These are phyloP conservation scores for Heritiera fomes DNA, from an alignment of 345 rosid genomes.

Conservation along the genomic window DNA sequence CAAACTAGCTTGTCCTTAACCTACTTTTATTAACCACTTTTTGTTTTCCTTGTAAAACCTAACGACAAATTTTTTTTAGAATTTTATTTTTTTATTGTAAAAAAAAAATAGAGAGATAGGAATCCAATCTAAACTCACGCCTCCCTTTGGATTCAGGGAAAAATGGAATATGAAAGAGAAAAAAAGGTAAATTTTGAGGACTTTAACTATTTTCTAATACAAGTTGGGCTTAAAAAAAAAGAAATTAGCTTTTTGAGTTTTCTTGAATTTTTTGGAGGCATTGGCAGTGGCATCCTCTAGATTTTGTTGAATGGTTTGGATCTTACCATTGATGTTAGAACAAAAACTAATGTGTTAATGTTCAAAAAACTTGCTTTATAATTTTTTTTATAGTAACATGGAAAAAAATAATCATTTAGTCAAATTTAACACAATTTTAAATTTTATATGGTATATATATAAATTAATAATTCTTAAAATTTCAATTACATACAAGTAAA, in stretches of 20 bases:
- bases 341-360: neutral
- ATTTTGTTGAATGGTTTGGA: conserved; percentile 12
- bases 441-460: no score
- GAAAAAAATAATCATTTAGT: no score
- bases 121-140: neutral
- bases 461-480: no score
- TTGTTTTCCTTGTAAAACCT: neutral
- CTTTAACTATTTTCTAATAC: neutral
- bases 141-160: neutral
- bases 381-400: neutral
- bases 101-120: neutral
- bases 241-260: neutral
- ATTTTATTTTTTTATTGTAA: neutral
- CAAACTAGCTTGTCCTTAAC: neutral
- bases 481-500: no score
- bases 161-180: neutral
- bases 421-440: no score
- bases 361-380: no score
- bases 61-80: neutral
- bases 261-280: neutral
- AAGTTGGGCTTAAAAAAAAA: neutral
- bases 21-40: neutral
- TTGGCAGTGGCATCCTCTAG: conserved; percentile 6
- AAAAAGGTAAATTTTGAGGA: neutral
- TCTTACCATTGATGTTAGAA: neutral